Base-by-base conservation (phyloP, 345 rosid species). In the Brassica incana region DNA sequence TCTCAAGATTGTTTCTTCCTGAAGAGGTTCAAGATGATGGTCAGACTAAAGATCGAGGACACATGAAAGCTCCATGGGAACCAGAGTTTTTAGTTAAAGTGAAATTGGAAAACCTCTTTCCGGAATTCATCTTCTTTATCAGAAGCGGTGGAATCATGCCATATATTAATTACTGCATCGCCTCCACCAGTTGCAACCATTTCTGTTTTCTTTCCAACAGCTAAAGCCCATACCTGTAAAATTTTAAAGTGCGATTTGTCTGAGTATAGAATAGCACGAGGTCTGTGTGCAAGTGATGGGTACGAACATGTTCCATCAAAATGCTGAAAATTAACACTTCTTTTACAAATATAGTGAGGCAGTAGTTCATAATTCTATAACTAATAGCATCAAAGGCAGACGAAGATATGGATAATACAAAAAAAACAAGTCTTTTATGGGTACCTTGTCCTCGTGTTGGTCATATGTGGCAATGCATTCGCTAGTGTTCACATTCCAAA, bases 381-480 rank as follows among this genome's bases (percentile, higher is more conserved):
- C 12, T 63, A 33, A 75, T 25, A 54, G 25, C 71, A 76, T 58
- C 65, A 35, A 15, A 38, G 54, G 12, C 36, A 61, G 66, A 69
- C 62, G 32, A 69, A 62, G 52, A 65, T 48, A 62, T 25, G 20
- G 59, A 25, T 54, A 40, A 40, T 18, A 70, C 8, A 5, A 56
- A 63, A 25, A 68, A 69, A 69, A 33, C 25, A 69, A 66, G 33
- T 11, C 65, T 59, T 66, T 66, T 69, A 50, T 72, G 70, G 70
- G 67, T 60, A 95, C 98, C 99, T 95, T 93, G 81, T 92, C 94
- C 81, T 93, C 96, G 20, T 95, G 98, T 73, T 90, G 88, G 85
- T 93, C 98, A 80, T 91, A 93, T 65, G 99, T 91, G 79, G 97
- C 91, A 69, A 90, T 75, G 82, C 97, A 95, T 83, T 95, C 99